Base-by-base conservation (phyloP, 2,329 filamentous ascomycete genomes). In the Fusarium sambucinum region DNA sequence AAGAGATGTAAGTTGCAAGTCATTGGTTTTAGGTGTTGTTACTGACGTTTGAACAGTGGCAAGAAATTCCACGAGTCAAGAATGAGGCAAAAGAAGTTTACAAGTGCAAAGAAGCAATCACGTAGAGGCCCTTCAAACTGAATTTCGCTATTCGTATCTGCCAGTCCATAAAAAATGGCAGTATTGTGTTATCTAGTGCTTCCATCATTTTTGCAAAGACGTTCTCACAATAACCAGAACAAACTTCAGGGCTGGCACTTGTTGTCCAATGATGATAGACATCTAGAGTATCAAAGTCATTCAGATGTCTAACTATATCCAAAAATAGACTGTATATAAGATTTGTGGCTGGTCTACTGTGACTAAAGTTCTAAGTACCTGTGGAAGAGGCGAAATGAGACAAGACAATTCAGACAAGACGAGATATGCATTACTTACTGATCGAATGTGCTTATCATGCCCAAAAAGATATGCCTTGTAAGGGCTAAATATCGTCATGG, bases 71-170 rank as follows among this genome's bases (percentile, higher is more conserved):
- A 85, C 41, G 78, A 81, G 19, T 70, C 75, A 2, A 78, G 85
- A 27, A 64, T 87, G 23, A 80, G 76, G 60, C 72, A 78, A 16
- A 87, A 87, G 74, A 87, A 85, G 71, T 73, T 81, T 12, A 76
- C 79, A 17, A 83, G 83, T 66, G 77, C 77, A 10, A 87, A 87
- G 76, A 87, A 87, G 69, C 78, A 83, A 55, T 79, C 72, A 29
- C 79, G 84, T 17, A 80, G 76, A 71, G 79, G 80, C 2, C 71
- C 75, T n/a, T 71, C 71, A 77, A 69, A 75, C 13, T 55, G 40
- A 52, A 29, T 14, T 7, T 14, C 29, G 16, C 8, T 16, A 8
- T 27, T 21, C 35, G 7, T 7, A 14, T 16, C 13, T n/a, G 41
- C 9, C 8, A 33, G 35, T n/a, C 17, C n/a, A 16, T 12, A 29